These are phyloP conservation scores for Nigrograna mackinnonii DNA, from an alignment of 2,329 filamentous ascomycete genomes.

Conservation along the genomic window DNA sequence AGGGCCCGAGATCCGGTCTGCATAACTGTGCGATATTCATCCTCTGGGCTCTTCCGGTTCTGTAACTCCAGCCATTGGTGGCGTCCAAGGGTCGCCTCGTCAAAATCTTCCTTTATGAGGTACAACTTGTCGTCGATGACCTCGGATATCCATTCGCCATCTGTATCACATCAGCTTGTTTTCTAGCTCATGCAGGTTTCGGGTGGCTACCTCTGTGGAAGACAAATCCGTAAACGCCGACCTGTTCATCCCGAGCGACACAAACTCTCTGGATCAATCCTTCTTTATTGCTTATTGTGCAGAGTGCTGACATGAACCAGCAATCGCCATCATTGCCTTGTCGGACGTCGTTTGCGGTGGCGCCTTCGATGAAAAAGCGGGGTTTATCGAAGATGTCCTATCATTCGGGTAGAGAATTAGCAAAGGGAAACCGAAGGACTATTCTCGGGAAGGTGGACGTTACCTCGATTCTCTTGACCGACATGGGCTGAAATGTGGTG, in stretches of 20 bases:
- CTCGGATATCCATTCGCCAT: slow-evolving; percentile 89
- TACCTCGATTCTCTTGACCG: slow-evolving; percentile 71
- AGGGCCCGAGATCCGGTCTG: slow-evolving; percentile 77
- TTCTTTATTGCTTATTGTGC: slow-evolving; percentile 73
- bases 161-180: slow-evolving; percentile 44
- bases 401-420: too few relatives aligned
- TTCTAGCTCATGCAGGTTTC: slow-evolving; percentile 3
- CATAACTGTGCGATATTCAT: slow-evolving; percentile 68
- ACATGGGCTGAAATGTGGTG: slow-evolving; percentile 62
- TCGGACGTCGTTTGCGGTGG: slow-evolving; percentile 75
- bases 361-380: slow-evolving; percentile 76
- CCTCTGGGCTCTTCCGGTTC: slow-evolving; percentile 72
- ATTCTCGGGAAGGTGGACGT: slow-evolving; percentile 1
- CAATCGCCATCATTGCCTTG: slow-evolving; percentile 82
- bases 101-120: slow-evolving; percentile 79
- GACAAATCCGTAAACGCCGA: slow-evolving; percentile 85
- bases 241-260: slow-evolving; percentile 70
- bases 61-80: slow-evolving; percentile 72
- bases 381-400: slow-evolving; percentile 79
- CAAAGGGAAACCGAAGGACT: too few relatives aligned
- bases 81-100: slow-evolving; percentile 72
- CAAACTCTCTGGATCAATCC: slow-evolving; percentile 74
- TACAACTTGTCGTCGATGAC: slow-evolving; percentile 92
- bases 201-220: slow-evolving; percentile 65
- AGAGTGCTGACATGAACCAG: slow-evolving; percentile 82